These are phyloP conservation scores for Testicularia cyperi DNA, from an alignment of 1,284 basidiomycete genomes.

Conservation along the genomic window DNA sequence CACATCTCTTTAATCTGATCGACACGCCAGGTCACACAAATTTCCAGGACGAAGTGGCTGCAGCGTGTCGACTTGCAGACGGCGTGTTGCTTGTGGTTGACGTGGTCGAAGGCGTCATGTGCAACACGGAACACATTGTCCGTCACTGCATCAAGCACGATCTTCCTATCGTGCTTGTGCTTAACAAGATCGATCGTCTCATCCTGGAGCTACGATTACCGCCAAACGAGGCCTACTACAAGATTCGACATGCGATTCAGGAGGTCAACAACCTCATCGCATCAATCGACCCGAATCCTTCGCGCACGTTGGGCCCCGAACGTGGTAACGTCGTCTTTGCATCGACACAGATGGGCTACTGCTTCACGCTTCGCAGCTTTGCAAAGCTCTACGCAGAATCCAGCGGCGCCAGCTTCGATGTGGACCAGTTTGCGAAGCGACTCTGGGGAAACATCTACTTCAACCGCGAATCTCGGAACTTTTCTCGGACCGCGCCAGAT, in stretches of 20 bases:
- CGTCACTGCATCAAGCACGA: slow-evolving; percentile 61
- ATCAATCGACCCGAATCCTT: slow-evolving; percentile 82
- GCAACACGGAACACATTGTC: slow-evolving; percentile 49
- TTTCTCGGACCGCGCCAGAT: slow-evolving; percentile 79
- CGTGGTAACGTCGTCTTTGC: slow-evolving; percentile 96
- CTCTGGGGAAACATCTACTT: slow-evolving; percentile 99
- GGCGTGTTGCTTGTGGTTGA: slow-evolving; percentile 79
- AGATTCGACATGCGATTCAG: slow-evolving; percentile 97
- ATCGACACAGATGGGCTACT: slow-evolving; percentile 95
- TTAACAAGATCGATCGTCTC: slow-evolving; percentile 97
- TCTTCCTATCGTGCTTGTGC: slow-evolving; percentile 85
- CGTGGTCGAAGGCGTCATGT: slow-evolving; percentile 58
- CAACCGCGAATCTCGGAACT: slow-evolving; percentile 77
- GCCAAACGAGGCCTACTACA: slow-evolving; percentile 94
- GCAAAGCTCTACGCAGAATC: slow-evolving; percentile 95
- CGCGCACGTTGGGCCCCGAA: slow-evolving; percentile 84
- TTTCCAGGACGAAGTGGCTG: slow-evolving; percentile 89
- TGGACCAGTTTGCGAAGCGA: slow-evolving; percentile 71
- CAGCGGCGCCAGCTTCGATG: slow-evolving; percentile 66
- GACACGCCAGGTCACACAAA: slow-evolving; percentile 99
- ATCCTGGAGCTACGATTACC: slow-evolving; percentile 95
- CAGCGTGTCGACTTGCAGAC: slow-evolving; percentile 82
- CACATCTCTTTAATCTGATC: slow-evolving; percentile 86
- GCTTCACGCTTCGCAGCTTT: slow-evolving; percentile 91
- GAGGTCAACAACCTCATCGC: slow-evolving; percentile 84